phyloP scores from a whole-genome alignment of 257 asterid species.

The Nicotiana attenuata region DNA sequence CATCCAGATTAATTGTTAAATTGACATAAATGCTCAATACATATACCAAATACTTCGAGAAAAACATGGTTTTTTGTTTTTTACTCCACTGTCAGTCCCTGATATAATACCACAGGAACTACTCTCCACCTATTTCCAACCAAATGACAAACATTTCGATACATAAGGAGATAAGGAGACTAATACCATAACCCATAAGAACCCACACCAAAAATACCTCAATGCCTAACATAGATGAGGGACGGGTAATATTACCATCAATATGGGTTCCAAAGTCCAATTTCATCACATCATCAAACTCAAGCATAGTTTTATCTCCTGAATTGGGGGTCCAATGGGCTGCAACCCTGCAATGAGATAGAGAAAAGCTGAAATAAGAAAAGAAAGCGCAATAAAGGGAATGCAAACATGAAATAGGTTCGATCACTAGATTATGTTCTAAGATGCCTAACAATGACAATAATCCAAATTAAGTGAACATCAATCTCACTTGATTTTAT shows the following conservation, averaged over 20 bases:
- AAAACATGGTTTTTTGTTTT: not conserved
- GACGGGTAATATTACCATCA: constrained; percentile 54
- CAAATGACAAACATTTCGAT: not conserved
- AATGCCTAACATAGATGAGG: not conserved
- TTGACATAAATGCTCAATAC: not conserved
- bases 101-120: not conserved
- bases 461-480: not conserved
- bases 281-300: constrained; percentile 96
- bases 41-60: not conserved
- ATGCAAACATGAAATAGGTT: not conserved
- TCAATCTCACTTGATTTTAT: constrained; percentile 1
- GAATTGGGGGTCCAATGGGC: constrained; percentile 99
- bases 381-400: not conserved
- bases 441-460: not conserved
- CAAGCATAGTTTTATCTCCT: constrained; percentile 95
- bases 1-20: not conserved
- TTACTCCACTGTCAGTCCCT: not conserved
- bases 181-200: not conserved
- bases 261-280: constrained; percentile 97
- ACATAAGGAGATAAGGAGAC: not conserved
- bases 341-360: constrained; percentile 67
- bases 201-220: not conserved
- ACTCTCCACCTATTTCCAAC: not conserved
- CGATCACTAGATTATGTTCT: not conserved
- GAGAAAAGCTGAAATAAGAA: not conserved